Conservation (phyloP, 139 green algal species). For the Mesostigma viride region DNA sequence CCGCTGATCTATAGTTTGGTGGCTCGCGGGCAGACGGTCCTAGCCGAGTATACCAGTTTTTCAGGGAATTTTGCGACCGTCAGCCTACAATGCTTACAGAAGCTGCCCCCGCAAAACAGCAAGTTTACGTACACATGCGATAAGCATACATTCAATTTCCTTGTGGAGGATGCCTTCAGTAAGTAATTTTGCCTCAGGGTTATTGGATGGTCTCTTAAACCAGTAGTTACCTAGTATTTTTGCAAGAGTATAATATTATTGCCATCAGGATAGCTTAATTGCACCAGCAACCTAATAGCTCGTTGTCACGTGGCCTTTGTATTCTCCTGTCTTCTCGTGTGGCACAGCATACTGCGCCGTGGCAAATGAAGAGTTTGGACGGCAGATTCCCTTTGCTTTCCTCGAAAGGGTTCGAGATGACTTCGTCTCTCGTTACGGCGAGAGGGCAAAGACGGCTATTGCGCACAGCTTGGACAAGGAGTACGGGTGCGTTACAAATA, state of each 20-base stretch:
- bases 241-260: neutral
- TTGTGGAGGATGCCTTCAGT: conserved; percentile 60
- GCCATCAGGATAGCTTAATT: no score
- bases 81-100: conserved; percentile 67
- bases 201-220: neutral
- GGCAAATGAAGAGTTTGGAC: conserved; percentile 75
- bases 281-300: no score
- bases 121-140: conserved; percentile 63
- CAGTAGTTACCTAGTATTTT: neutral
- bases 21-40: conserved; percentile 39
- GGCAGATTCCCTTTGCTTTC: conserved; percentile 85
- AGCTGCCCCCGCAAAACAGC: conserved; percentile 20
- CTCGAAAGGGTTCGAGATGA: conserved; percentile 60
- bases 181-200: conserved; percentile 23
- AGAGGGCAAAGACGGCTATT: conserved; percentile 47
- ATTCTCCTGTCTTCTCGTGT: neutral
- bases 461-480: conserved; percentile 69
- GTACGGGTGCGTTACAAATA: conserved; percentile 61
- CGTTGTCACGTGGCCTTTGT: neutral
- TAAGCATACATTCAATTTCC: conserved; percentile 77
- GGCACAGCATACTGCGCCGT: conserved; percentile 67
- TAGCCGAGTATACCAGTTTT: conserved; percentile 83
- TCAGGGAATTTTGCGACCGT: conserved; percentile 84
- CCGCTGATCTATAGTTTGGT: conserved; percentile 41
- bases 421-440: conserved; percentile 31